A percentile compares a stretch with the other conserved stretches of the same genome.
These are phyloP conservation scores for Nigrospora osmanthi DNA, from an alignment of 2,329 filamentous ascomycete genomes.

Conservation along the genomic window DNA sequence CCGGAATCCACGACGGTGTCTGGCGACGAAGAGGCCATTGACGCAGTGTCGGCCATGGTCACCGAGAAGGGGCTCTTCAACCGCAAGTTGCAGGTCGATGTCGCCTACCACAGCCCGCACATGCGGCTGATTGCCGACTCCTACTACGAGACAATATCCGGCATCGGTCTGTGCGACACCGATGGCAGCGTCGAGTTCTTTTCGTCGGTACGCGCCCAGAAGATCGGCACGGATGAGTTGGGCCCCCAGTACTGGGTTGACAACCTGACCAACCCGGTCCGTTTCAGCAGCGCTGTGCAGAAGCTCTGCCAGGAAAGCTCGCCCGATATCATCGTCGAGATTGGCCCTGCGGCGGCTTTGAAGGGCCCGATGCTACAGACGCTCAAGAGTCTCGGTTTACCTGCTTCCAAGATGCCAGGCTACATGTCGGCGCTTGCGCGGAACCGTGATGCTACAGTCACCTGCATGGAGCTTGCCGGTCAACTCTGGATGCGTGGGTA, in stretches of 20 bases:
- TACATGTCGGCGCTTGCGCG: slow-evolving; percentile 18
- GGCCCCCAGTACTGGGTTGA: slow-evolving; percentile 15
- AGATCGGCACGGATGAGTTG: slow-evolving; percentile 9
- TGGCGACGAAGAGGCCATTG: slow-evolving; percentile 11
- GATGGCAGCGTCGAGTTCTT: slow-evolving; percentile 8
- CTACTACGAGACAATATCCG: slow-evolving; percentile 10
- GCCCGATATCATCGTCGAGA: slow-evolving; percentile 11
- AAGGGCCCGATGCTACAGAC: slow-evolving; percentile 14
- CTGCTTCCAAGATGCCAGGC: slow-evolving; percentile 9
- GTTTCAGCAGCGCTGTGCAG: slow-evolving; percentile 9
- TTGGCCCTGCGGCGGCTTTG: slow-evolving; percentile 13
- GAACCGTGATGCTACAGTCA: slow-evolving; percentile 10
- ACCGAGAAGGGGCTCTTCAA: slow-evolving; percentile 9
- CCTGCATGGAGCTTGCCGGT: slow-evolving; percentile 16
- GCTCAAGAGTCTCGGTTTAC: slow-evolving; percentile 11
- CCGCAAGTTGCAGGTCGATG: slow-evolving; percentile 14
- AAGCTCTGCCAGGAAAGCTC: slow-evolving; percentile 8
- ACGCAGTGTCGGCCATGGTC: slow-evolving; percentile 9
- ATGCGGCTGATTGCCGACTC: slow-evolving; percentile 13
- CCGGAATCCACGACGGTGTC: slow-evolving; percentile 13
- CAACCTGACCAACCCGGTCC: slow-evolving; percentile 13
- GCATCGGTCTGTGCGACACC: slow-evolving; percentile 5
- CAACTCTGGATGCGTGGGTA: slow-evolving; percentile 9
- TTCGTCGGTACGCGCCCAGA: slow-evolving; percentile 11
- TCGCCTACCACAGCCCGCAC: slow-evolving; percentile 15